Percentiles rank a stretch among this genome's conserved stretches.
These are phyloP conservation scores for Hevea brasiliensis DNA, from an alignment of 345 rosid species.

Conservation along the genomic window DNA sequence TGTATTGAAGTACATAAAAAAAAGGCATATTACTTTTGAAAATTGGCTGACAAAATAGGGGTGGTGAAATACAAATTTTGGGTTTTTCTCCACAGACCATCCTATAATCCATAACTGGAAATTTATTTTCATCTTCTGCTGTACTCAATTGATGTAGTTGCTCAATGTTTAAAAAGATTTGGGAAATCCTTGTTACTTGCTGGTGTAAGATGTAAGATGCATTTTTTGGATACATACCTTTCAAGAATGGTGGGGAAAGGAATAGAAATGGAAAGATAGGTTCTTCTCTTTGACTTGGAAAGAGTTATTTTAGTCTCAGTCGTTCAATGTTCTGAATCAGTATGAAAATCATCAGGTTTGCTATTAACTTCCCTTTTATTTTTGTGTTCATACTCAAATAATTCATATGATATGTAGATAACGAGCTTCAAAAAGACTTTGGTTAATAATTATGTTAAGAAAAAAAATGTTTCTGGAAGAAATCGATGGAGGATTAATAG, in stretches of 20 bases:
- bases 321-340: not conserved
- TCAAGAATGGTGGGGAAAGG: not conserved
- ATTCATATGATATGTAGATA: not conserved
- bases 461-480: not conserved
- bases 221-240: not conserved
- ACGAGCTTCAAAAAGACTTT: too few relatives aligned
- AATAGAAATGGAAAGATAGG: not conserved
- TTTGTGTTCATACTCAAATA: not conserved
- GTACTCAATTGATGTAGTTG: not conserved
- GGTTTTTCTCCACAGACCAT: slow-evolving; percentile 13
- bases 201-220: not conserved
- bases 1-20: not conserved
- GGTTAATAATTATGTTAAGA: not conserved
- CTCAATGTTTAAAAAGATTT: slow-evolving; percentile 1
- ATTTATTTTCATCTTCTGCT: not conserved
- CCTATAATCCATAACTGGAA: slow-evolving; percentile 3
- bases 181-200: not conserved
- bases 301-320: not conserved
- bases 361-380: not conserved
- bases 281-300: not conserved
- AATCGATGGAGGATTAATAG: not conserved
- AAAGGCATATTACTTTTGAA: slow-evolving; percentile 11
- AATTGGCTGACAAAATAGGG: slow-evolving; percentile 11
- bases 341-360: not conserved
- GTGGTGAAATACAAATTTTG: slow-evolving; percentile 20